Evolutionary conservation across 768 basidiomycete genomes (phyloP).

Genomic region (Piloderma croceum): DNA sequence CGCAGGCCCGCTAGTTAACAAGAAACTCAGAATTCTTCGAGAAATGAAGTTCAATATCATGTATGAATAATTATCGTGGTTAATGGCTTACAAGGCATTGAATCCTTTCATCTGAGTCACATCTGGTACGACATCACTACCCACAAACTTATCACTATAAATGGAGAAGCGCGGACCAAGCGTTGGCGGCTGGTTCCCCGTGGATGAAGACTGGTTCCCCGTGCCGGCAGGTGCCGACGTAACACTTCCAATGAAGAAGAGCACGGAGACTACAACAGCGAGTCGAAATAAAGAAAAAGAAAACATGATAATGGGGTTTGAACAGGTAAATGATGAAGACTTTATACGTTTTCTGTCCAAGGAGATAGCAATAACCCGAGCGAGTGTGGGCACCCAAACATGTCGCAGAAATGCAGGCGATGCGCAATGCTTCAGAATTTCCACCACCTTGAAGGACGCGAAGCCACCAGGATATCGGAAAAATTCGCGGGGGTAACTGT

Average conservation of each 20-base stretch:
- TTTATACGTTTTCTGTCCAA: too few relatives aligned
- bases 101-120: slow-evolving; percentile 17
- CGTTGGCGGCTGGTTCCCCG: slow-evolving; percentile 23
- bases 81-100: slow-evolving; percentile 23
- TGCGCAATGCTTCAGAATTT: too few relatives aligned
- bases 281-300: background rate
- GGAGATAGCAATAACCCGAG: too few relatives aligned
- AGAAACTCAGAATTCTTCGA: slow-evolving; percentile 36
- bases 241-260: slow-evolving; percentile 9
- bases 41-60: background rate
- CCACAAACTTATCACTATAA: slow-evolving; percentile 35
- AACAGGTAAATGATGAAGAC: too few relatives aligned
- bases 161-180: slow-evolving; percentile 36
- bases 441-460: too few relatives aligned
- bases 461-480: too few relatives aligned
- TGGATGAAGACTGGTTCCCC: slow-evolving; percentile 28
- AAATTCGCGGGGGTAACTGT: too few relatives aligned
- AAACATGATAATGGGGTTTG: too few relatives aligned
- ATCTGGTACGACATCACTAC: slow-evolving; percentile 32
- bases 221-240: slow-evolving; percentile 10
- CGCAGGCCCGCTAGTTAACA: slow-evolving; percentile 34
- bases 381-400: too few relatives aligned
- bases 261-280: background rate
- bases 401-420: too few relatives aligned
- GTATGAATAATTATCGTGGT: background rate